Conservation (phyloP, 768 basidiomycete genomes). For the Auricularia heimuer region DNA sequence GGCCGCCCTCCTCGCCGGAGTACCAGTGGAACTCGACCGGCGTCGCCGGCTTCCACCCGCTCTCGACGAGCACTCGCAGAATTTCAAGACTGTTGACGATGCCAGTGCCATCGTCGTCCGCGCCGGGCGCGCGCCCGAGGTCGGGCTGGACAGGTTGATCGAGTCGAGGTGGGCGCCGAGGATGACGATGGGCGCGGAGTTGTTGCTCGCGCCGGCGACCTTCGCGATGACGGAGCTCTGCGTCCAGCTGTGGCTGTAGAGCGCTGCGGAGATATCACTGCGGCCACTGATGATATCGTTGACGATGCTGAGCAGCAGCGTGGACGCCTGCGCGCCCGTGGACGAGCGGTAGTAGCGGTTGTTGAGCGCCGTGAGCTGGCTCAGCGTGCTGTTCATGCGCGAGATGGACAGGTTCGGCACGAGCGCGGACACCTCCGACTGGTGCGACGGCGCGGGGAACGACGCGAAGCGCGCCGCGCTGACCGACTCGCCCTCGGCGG, state of each 20-base stretch:
- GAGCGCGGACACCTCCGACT: slow-evolving; percentile 3
- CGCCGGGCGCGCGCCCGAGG: slow-evolving; percentile 6
- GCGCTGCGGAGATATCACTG: neutral
- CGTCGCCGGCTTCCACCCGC: slow-evolving; percentile 6
- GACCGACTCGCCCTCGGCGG: neutral
- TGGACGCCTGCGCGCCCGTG: slow-evolving; percentile 1
- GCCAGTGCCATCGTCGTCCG: slow-evolving; percentile 7
- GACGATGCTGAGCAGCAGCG: neutral
- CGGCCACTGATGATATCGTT: neutral
- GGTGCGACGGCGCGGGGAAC: slow-evolving; percentile 3
- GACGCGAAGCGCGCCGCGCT: neutral
- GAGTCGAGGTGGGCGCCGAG: slow-evolving; percentile 8
- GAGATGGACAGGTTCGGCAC: slow-evolving; percentile 4
- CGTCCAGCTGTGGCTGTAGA: neutral
- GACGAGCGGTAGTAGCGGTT: slow-evolving; percentile 8
- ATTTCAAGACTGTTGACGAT: slow-evolving; percentile 5
- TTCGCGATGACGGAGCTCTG: neutral
- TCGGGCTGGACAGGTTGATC: slow-evolving; percentile 8
- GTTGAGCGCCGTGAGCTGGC: slow-evolving; percentile 5
- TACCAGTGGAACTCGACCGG: slow-evolving; percentile 16
- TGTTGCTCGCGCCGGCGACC: neutral
- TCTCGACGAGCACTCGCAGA: slow-evolving; percentile 5
- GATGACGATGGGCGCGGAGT: slow-evolving; percentile 3
- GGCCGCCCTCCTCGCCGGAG: slow-evolving; percentile 14
- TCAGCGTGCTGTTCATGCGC: slow-evolving; percentile 5